phyloP scores from a whole-genome alignment of 495 filamentous ascomycete genomes.

The Aspergillus egyptiacus region DNA sequence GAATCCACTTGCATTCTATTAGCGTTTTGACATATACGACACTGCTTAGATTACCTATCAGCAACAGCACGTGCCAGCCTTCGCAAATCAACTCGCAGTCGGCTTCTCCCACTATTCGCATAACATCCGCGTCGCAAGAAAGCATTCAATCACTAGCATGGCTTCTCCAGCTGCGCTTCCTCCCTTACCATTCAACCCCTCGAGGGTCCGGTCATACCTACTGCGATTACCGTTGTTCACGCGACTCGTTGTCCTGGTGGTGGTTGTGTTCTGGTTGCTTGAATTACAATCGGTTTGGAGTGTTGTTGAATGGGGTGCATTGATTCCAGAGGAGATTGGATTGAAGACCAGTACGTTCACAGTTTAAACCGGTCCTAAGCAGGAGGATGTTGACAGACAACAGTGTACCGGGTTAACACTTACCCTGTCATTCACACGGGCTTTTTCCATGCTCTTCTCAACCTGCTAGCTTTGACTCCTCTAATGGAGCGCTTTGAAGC shows the following conservation, averaged over 20 bases:
- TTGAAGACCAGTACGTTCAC: slow-evolving; percentile 64
- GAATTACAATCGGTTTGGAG: slow-evolving; percentile 61
- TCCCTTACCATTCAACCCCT: slow-evolving; percentile 44
- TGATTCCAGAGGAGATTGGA: slow-evolving; percentile 70
- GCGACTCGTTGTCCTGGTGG: slow-evolving; percentile 61
- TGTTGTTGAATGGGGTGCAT: slow-evolving; percentile 64
- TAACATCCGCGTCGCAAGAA: no score
- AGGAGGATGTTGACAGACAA: slow-evolving; percentile 7
- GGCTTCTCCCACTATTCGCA: not conserved
- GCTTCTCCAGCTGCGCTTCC: slow-evolving; percentile 38
- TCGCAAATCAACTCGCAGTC: not conserved
- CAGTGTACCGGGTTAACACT: slow-evolving; percentile 90
- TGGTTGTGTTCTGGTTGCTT: slow-evolving; percentile 61
- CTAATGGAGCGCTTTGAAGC: slow-evolving; percentile 87
- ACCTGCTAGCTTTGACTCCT: slow-evolving; percentile 71
- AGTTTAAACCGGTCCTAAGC: not conserved
- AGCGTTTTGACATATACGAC: not conserved
- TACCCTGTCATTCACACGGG: slow-evolving; percentile 83
- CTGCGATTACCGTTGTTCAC: slow-evolving; percentile 85
- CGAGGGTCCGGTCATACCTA: slow-evolving; percentile 61
- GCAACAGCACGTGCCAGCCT: not conserved
- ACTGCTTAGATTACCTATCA: not conserved
- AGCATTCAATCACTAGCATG: slow-evolving; percentile 21
- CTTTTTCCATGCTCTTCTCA: slow-evolving; percentile 73
- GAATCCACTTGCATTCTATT: no score